Base-by-base conservation (phyloP, 495 filamentous ascomycete species). In the Talaromyces adpressus region DNA sequence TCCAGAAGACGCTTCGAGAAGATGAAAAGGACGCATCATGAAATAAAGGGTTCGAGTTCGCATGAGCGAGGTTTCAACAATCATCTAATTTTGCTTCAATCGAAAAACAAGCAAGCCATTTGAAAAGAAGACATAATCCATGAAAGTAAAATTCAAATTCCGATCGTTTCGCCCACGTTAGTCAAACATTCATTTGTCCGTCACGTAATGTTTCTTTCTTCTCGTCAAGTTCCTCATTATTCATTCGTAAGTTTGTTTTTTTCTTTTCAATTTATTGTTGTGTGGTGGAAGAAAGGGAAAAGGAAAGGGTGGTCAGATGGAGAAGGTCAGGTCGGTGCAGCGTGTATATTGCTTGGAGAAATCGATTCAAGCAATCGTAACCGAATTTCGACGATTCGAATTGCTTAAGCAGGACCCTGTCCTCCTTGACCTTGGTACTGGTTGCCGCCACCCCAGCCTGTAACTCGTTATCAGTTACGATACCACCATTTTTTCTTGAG, bases 381-480 rank as follows among this genome's bases (percentile, higher is more conserved):
- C n/a, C 20, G 45, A 49, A n/a, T 49, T 6, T 49, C 45, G 45
- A 18, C 18, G 41, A 2, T 20, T 18, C 18, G 41, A 2, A 49
- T 18, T 45, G 47, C 29, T 57, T 60, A 57, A 9, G 56, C 59
- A 63, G 36, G 47, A 5, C 59, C 59, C 23, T 62, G 47, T 8
- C 57, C 41, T 16, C 58, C 58, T 41, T 61, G 36, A 29, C 57
- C 32, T 39, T 32, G 27, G 47, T n/a, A 32, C 56, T 52, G 53
- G 72, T 69, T 67, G 79, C 78, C 73, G 63, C 71, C 72, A 65
- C 69, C 74, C 8, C 75, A 72, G 36, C 72, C 68, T 56, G 27
- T 27, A 12, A 29, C n/a, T 29, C 27, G 20, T 6, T 45, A 45
- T 45, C 45, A 49, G 45, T 49, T 49, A 20, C 25, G 18, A 11